Conservation (phyloP, 306 rosid species). For the Carpinus fangiana region DNA sequence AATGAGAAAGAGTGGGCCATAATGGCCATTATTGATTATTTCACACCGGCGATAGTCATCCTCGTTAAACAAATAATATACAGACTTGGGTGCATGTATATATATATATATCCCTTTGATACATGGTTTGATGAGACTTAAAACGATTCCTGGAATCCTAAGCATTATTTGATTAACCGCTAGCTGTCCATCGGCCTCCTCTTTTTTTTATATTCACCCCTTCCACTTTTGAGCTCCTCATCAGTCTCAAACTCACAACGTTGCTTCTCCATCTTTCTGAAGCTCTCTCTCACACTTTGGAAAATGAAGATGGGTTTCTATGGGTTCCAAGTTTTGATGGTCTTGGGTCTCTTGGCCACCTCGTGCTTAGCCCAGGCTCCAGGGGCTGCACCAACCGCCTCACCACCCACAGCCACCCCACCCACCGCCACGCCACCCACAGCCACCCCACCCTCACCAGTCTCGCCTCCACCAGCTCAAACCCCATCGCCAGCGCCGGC, state of each 20-base stretch:
- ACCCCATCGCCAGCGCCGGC: slow-evolving; percentile 26
- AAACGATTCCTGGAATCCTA: slow-evolving; percentile 46
- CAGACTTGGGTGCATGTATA: background rate
- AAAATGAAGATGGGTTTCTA: slow-evolving; percentile 48
- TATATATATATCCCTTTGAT: background rate
- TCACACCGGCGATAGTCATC: slow-evolving; percentile 25
- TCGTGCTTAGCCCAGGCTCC: slow-evolving; percentile 84
- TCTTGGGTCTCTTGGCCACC: slow-evolving; percentile 63
- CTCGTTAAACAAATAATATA: background rate
- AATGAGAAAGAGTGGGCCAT: slow-evolving; percentile 29
- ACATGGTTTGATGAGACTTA: background rate
- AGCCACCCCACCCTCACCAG: slow-evolving; percentile 17
- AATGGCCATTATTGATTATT: slow-evolving; percentile 26
- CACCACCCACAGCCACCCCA: slow-evolving; percentile 46
- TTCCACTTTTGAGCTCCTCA: background rate
- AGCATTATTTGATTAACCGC: slow-evolving; percentile 40
- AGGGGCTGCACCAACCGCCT: slow-evolving; percentile 37
- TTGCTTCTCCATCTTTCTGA: background rate
- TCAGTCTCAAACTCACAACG: background rate
- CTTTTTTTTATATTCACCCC: slow-evolving; percentile 45
- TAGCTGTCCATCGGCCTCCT: slow-evolving; percentile 28
- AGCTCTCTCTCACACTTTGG: slow-evolving; percentile 2
- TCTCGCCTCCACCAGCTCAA: slow-evolving; percentile 18
- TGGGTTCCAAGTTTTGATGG: slow-evolving; percentile 43
- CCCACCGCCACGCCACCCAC: slow-evolving; percentile 29